Conservation (phyloP, 192 early-diverging fungal genomes). For the Umbelopsis vinacea region DNA sequence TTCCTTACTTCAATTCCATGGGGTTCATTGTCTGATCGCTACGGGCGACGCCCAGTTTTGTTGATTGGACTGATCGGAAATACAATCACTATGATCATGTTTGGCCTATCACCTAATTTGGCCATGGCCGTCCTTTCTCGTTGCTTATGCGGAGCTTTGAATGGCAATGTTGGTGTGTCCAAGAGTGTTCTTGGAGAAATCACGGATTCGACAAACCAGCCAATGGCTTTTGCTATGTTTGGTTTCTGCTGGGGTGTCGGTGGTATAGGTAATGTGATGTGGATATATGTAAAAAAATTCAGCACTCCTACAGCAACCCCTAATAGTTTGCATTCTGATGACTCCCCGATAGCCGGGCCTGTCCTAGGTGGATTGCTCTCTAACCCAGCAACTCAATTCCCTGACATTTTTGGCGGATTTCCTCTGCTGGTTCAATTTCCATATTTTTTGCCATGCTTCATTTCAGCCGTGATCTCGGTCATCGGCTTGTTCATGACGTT, state of each 20-base stretch:
- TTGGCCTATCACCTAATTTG: conserved; percentile 70
- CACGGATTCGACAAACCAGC: conserved; percentile 79
- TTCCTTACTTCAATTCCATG: conserved; percentile 72
- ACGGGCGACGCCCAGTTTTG: conserved; percentile 82
- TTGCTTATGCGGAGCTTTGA: conserved; percentile 69
- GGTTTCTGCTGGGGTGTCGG: conserved; percentile 76
- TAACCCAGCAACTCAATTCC: conserved; percentile 72
- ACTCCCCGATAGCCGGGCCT: conserved; percentile 50
- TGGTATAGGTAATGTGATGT: conserved; percentile 40
- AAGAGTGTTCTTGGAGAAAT: conserved; percentile 88
- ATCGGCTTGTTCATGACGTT: conserved; percentile 68
- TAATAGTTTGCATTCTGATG: too few relatives aligned
- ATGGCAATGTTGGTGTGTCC: conserved; percentile 80
- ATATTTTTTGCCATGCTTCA: conserved; percentile 84
- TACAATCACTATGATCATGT: conserved; percentile 65
- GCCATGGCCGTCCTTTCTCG: conserved; percentile 65
- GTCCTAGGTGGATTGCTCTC: conserved; percentile 82
- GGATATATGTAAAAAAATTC: not conserved
- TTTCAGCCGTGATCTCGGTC: conserved; percentile 63
- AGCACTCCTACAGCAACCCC: too few relatives aligned
- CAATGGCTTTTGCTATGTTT: conserved; percentile 76
- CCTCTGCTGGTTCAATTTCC: conserved; percentile 69
- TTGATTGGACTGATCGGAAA: conserved; percentile 82
- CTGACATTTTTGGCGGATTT: conserved; percentile 59
- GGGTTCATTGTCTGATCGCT: conserved; percentile 77